Evolutionary conservation across 2,329 filamentous ascomycete genomes (phyloP).

Genomic region (Beauveria bassiana): DNA sequence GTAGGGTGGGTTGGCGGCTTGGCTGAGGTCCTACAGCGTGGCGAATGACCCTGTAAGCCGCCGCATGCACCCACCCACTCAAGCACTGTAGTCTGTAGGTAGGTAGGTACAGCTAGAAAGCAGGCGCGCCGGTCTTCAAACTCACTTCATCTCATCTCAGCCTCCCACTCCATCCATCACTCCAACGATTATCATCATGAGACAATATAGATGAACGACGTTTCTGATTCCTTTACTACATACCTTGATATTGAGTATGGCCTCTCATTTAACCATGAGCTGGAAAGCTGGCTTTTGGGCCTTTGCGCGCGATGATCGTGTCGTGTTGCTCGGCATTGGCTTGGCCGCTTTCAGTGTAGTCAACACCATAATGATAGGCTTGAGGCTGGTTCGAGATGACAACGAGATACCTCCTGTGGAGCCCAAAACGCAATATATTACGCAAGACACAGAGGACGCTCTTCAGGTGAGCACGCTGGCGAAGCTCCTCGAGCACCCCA

Average conservation of each 20-base stretch:
- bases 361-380: conserved; percentile 47
- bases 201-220: not conserved
- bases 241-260: not conserved
- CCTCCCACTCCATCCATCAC: not conserved
- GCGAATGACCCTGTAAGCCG: too few relatives aligned
- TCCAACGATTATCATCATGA: not conserved
- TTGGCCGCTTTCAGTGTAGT: conserved; percentile 53
- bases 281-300: conserved; percentile 23
- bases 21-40: too few relatives aligned
- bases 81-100: too few relatives aligned
- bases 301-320: conserved; percentile 41
- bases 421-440: conserved; percentile 65
- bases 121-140: not conserved
- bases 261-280: conserved; percentile 35
- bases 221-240: too few relatives aligned
- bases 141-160: not conserved
- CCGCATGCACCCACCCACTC: too few relatives aligned
- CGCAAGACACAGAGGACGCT: conserved; percentile 66
- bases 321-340: conserved; percentile 45
- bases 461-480: conserved; percentile 58
- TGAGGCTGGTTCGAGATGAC: conserved; percentile 53
- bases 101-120: too few relatives aligned
- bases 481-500: conserved; percentile 62
- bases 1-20: too few relatives aligned
- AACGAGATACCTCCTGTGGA: conserved; percentile 58